Conservation (phyloP, 257 asterid species). For the Euphrasia confusa region DNA sequence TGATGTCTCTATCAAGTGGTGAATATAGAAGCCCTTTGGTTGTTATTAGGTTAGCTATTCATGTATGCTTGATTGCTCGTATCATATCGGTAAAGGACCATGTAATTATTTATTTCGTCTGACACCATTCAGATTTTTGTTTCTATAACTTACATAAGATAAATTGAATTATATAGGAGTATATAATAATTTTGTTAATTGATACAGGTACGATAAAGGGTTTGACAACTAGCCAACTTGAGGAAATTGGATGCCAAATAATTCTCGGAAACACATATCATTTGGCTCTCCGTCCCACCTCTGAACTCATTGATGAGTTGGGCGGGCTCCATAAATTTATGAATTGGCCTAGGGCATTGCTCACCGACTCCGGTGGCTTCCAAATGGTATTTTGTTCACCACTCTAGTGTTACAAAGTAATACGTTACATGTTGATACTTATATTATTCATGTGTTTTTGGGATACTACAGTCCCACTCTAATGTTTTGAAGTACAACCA, state of each 20-base stretch:
- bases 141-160: not conserved
- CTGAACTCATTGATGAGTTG: constrained; percentile 88
- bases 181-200: constrained; percentile 21
- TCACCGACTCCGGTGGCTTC: constrained; percentile 98
- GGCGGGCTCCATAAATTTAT: constrained; percentile 97
- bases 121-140: not conserved
- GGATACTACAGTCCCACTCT: not conserved
- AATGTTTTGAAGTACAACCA: not conserved
- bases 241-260: constrained; percentile 97
- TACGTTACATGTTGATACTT: not conserved
- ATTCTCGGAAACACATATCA: constrained; percentile 97
- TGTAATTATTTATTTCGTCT: not conserved
- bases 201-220: constrained; percentile 88
- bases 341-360: constrained; percentile 97
- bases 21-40: constrained; percentile 1
- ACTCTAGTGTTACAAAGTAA: not conserved
- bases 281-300: constrained; percentile 93
- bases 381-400: constrained; percentile 70
- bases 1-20: not conserved
- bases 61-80: not conserved
- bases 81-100: not conserved
- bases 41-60: too few species aligned
- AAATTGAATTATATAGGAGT: too few species aligned
- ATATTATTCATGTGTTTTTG: constrained; percentile 10
- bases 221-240: constrained; percentile 78